These are phyloP conservation scores for Serendipita sp. DNA, from an alignment of 768 basidiomycete genomes.

Conservation along the genomic window DNA sequence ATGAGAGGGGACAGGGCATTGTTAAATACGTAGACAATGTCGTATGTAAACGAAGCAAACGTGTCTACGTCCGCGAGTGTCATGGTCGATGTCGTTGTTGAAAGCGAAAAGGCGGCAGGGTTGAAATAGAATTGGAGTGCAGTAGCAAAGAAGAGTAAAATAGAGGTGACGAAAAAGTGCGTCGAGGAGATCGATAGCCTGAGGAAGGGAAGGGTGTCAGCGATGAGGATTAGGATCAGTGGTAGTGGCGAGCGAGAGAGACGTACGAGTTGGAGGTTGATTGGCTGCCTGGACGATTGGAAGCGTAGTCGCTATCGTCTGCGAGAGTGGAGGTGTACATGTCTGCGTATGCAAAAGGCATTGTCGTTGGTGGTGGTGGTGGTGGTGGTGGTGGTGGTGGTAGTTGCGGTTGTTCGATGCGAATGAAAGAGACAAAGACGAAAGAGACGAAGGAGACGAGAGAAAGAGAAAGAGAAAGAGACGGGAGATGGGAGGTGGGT, in stretches of 20 bases:
- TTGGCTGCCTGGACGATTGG: background rate
- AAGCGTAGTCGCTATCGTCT: background rate
- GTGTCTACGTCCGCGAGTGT: background rate
- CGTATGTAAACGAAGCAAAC: background rate
- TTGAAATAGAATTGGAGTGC: background rate
- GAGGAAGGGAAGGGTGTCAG: background rate
- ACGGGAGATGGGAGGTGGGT: too few relatives aligned
- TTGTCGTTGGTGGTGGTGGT: background rate
- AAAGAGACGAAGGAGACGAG: background rate
- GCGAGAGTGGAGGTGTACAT: background rate
- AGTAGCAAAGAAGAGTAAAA: background rate
- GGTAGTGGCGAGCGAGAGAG: background rate
- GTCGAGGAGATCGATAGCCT: background rate
- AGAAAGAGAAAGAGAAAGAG: background rate
- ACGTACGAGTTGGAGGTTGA: background rate
- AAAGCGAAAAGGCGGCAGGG: background rate
- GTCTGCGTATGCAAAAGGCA: constrained; percentile 4
- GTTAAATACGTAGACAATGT: background rate
- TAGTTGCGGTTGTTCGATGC: background rate
- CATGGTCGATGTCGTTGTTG: background rate
- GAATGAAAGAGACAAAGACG: background rate
- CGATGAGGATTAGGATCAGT: background rate
- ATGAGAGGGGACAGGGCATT: background rate
- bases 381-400: too few relatives aligned
- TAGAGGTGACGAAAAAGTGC: background rate